Conservation (phyloP, 176 grass and related monocot genomes). For the Hordeum vulgare region MorexV3_pseudomolecules_assembly NC_058520.1:604609538-604610037, state of each 20-base stretch:
- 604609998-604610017: background rate
- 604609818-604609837: conserved; percentile 99
- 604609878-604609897: conserved; percentile 80
- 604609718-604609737: background rate
- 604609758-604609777: background rate
- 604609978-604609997: background rate
- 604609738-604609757: background rate
- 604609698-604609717: conserved; percentile 44
- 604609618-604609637: conserved; percentile 97
- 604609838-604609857: conserved; percentile 88
- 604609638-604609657: conserved; percentile 93
- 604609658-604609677: conserved; percentile 56
- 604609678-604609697: conserved; percentile 81
- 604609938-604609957: background rate
- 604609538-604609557: background rate
- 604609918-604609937: background rate
- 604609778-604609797: background rate
- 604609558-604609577: conserved; percentile 90
- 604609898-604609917: background rate
- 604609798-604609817: conserved; percentile 74
- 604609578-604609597: conserved; percentile 98
- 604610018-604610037: background rate
- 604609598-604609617: conserved; percentile 94
- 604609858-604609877: conserved; percentile 92
- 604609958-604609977: background rate